Evolutionary conservation across 2,329 filamentous ascomycete species (phyloP), one percentile per base, ranked within the genome.

Genomic region (Rhynchosporium agropyri): DNA sequence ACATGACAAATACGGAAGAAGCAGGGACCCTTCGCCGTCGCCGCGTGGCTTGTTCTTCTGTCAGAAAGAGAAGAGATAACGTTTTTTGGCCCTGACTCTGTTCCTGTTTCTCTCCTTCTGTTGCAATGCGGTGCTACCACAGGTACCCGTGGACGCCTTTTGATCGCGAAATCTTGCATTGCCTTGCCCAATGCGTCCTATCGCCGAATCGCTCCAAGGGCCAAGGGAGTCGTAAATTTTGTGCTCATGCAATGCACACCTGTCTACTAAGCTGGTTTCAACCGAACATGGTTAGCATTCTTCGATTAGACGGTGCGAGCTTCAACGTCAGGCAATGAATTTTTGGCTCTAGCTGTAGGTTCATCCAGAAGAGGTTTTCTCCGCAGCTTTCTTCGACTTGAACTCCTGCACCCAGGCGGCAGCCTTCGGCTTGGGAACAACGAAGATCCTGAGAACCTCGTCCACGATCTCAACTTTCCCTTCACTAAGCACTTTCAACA

Each of bases 381-480:
- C 80, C 3, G 77, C 79, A 3, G 80, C 82, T 76, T 86, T 91
- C 74, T 90, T 87, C 71, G 80, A 83, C 80, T 97, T 98, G 75
- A 92, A 93, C 70, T 95, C 90, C 67, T 85, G 83, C 42, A 97
- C 87, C 88, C 93, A 99, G n/a, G 76, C 82, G 8, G 82, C 82
- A 0, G 89, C 87, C 76, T 85, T 86, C 3, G 76, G 77, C 71
- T 84, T 88, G 0, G 94, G 94, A 67, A 99, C 82, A 1, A 98
- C 86, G 73, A 91, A 92, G 36, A 99, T 86, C 73, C 81, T 87
- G 29, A 98, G 84, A 66, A 98, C 77, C 36, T 91, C 89, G 77
- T 99, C 94, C 53, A 96, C 87, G 9, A 99, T 83, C 77, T 96
- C 93, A 6, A 96, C 86, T 72, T 89, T 92, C 6, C 90, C 92